These are phyloP conservation scores for Scheffersomyces lignosus DNA, from an alignment of 805 yeast genomes.

Conservation along the genomic window DNA sequence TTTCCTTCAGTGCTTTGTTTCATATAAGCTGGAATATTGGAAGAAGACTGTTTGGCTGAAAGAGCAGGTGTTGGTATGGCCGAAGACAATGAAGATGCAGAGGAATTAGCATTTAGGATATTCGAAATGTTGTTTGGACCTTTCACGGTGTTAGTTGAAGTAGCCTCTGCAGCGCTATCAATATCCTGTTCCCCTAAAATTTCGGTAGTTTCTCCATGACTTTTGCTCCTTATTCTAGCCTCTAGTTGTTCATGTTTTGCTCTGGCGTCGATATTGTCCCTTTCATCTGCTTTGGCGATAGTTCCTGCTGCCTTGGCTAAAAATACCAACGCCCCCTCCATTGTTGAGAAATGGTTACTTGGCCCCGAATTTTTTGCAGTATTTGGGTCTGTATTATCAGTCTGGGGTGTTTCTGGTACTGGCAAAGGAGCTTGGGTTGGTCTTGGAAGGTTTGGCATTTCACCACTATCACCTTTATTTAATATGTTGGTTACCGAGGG, in stretches of 20 bases:
- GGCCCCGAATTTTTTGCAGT: constrained; percentile 1
- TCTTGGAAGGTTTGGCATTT: neutral
- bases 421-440: neutral
- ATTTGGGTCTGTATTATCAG: constrained; percentile 1
- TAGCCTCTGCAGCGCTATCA: neutral
- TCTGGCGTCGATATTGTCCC: constrained; percentile 59
- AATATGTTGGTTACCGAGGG: constrained; percentile 16
- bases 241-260: constrained; percentile 51
- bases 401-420: constrained; percentile 2
- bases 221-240: constrained; percentile 5
- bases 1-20: constrained; percentile 13
- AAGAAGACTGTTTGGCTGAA: neutral
- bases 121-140: neutral
- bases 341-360: constrained; percentile 36
- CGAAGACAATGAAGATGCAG: constrained; percentile 3
- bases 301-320: constrained; percentile 80
- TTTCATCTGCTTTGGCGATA: constrained; percentile 65
- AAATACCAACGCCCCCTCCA: constrained; percentile 66
- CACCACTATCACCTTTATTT: constrained; percentile 4
- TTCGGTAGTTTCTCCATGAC: constrained; percentile 1
- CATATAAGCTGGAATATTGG: constrained; percentile 20
- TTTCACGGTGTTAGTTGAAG: neutral
- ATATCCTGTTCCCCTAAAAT: neutral
- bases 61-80: neutral
- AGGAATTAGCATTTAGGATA: neutral